A percentile compares a stretch with the other conserved stretches of the same genome.
These are phyloP conservation scores for Aureobasidium sp. DNA, from an alignment of 2,329 filamentous ascomycete genomes.

Conservation along the genomic window DNA sequence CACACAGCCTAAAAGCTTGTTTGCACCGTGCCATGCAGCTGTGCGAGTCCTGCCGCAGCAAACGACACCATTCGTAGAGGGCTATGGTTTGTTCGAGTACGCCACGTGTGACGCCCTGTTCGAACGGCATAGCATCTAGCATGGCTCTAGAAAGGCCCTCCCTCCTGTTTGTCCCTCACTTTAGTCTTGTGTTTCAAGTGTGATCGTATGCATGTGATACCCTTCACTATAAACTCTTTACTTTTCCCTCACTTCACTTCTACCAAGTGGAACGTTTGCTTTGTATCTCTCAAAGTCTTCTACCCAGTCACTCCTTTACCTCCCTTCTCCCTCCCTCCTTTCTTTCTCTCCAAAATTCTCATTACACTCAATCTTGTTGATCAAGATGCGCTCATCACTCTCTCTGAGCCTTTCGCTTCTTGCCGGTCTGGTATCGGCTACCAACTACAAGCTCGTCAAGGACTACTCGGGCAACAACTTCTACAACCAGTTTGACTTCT, in stretches of 20 bases:
- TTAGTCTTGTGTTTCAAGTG: slow-evolving; percentile 2
- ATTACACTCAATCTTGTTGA: slow-evolving; percentile 6
- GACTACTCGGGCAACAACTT: slow-evolving; percentile 40
- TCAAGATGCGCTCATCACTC: slow-evolving; percentile 13
- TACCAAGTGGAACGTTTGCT: slow-evolving; percentile 8
- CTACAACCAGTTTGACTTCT: slow-evolving; percentile 46
- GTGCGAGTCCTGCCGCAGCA: slow-evolving; percentile 10
- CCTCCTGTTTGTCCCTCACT: slow-evolving; percentile 11
- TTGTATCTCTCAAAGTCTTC: neutral
- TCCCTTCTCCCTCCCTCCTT: neutral
- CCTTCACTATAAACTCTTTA: slow-evolving; percentile 1
- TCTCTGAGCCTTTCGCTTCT: slow-evolving; percentile 6
- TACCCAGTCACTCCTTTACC: slow-evolving; percentile 5
- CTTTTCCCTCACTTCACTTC: slow-evolving; percentile 4
- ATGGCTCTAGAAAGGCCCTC: slow-evolving; percentile 3
- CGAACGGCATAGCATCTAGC: slow-evolving; percentile 5
- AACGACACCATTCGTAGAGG: neutral
- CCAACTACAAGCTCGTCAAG: slow-evolving; percentile 32
- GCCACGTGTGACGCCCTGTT: slow-evolving; percentile 13
- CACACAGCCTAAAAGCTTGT: slow-evolving; percentile 12
- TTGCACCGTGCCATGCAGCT: slow-evolving; percentile 5
- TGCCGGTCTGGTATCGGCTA: slow-evolving; percentile 8
- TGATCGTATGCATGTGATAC: slow-evolving; percentile 11
- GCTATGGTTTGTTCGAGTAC: slow-evolving; percentile 5
- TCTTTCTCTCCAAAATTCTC: neutral